Conservation (phyloP, 1,284 basidiomycete genomes). For the Naganishia cerealis region DNA sequence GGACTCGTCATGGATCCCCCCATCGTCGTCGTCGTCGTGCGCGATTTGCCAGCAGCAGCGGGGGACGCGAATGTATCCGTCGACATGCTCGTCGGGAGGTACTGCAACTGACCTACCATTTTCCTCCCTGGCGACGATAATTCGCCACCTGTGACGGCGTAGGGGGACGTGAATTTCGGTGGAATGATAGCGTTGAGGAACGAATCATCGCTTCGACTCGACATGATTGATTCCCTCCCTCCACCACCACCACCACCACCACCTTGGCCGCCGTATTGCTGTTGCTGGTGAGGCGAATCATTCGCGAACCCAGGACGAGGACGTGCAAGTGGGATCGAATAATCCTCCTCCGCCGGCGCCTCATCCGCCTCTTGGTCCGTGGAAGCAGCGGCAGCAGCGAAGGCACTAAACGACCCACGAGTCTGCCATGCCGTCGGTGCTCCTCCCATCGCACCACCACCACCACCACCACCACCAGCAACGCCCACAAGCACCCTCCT, state of each 20-base stretch:
- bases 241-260: no score
- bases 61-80: conserved; percentile 18
- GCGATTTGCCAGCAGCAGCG: neutral
- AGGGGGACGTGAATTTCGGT: conserved; percentile 18
- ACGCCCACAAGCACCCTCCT: conserved; percentile 16
- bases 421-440: conserved; percentile 18
- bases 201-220: conserved; percentile 40
- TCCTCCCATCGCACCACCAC: neutral
- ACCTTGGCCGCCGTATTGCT: neutral
- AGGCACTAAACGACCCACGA: neutral
- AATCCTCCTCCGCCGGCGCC: neutral
- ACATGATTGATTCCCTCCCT: conserved; percentile 33
- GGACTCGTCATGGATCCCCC: neutral
- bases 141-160: no score
- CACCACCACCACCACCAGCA: neutral
- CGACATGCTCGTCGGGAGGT: conserved; percentile 12
- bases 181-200: conserved; percentile 41
- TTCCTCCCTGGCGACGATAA: neutral
- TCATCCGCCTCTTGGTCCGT: no score
- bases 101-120: neutral
- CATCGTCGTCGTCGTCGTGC: neutral
- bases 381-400: neutral
- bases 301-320: conserved; percentile 12
- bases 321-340: neutral
- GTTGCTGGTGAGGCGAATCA: neutral